Evolutionary conservation across 192 early-diverging fungal species (phyloP).

Genomic region (Coemansia nantahalensis): DNA sequence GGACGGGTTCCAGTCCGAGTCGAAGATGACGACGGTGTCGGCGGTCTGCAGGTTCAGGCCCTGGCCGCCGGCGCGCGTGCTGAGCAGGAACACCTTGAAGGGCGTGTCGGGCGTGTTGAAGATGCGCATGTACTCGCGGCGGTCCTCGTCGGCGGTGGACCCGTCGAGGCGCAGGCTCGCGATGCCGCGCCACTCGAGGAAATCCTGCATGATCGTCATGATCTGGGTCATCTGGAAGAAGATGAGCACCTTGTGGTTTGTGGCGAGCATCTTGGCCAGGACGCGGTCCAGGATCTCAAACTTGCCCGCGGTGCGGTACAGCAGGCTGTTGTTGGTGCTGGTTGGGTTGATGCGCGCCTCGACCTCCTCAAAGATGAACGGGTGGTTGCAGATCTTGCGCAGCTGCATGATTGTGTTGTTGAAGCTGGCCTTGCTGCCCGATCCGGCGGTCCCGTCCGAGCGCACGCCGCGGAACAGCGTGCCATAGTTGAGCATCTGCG

Average conservation of each 20-base stretch:
- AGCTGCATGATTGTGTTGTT: slow-evolving; percentile 99
- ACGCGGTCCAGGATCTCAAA: slow-evolving; percentile 96
- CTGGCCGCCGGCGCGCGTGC: slow-evolving; percentile 94
- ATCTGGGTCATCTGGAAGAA: slow-evolving; percentile 88
- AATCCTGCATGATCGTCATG: slow-evolving; percentile 98
- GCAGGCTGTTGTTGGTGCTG: slow-evolving; percentile 64
- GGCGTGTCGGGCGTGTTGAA: slow-evolving; percentile 84
- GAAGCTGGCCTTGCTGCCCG: slow-evolving; percentile 56
- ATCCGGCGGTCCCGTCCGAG: slow-evolving; percentile 23
- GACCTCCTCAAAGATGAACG: slow-evolving; percentile 94
- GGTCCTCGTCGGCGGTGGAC: slow-evolving; percentile 85
- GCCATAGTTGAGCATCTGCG: slow-evolving; percentile 80
- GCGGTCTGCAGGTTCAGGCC: slow-evolving; percentile 96
- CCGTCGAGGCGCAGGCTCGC: slow-evolving; percentile 88
- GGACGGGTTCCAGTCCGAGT: slow-evolving; percentile 99
- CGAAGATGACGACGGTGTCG: slow-evolving; percentile 98
- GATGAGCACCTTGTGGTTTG: slow-evolving; percentile 75
- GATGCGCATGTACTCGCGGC: slow-evolving; percentile 68
- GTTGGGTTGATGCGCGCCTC: slow-evolving; percentile 78
- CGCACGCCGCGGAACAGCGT: slow-evolving; percentile 62
- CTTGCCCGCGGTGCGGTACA: slow-evolving; percentile 89
- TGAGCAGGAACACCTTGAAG: slow-evolving; percentile 87
- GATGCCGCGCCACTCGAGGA: slow-evolving; percentile 70
- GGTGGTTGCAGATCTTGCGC: slow-evolving; percentile 98
- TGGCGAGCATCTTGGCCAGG: slow-evolving; percentile 81